Conservation (phyloP, 768 basidiomycete genomes). For the Phanerochaete sordida region DNA sequence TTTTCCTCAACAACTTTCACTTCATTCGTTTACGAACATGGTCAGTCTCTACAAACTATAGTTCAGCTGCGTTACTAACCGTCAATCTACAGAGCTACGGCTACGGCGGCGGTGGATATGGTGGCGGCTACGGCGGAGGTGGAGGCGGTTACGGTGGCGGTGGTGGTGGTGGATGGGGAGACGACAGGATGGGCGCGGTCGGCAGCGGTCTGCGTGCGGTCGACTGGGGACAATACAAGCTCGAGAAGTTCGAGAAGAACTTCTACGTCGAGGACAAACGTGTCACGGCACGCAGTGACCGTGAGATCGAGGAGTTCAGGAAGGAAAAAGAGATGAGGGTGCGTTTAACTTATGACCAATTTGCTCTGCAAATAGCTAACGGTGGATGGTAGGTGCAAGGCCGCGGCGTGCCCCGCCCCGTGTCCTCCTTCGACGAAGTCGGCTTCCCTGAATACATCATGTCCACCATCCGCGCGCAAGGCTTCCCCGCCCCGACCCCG, state of each 20-base stretch:
- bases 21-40: slow-evolving; percentile 21
- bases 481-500: slow-evolving; percentile 86
- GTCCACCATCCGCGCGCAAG: slow-evolving; percentile 89
- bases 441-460: slow-evolving; percentile 97
- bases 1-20: slow-evolving; percentile 10
- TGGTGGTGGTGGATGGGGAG: slow-evolving; percentile 50
- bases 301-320: slow-evolving; percentile 88
- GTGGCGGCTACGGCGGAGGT: slow-evolving; percentile 40
- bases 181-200: slow-evolving; percentile 77
- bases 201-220: slow-evolving; percentile 80
- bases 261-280: slow-evolving; percentile 92
- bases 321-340: slow-evolving; percentile 86
- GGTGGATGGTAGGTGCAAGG: slow-evolving; percentile 69
- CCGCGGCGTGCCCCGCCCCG: slow-evolving; percentile 80
- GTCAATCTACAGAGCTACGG: slow-evolving; percentile 20
- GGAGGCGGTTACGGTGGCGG: slow-evolving; percentile 49
- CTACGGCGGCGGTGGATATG: slow-evolving; percentile 34
- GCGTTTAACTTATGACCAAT: too few relatives aligned
- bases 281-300: slow-evolving; percentile 71
- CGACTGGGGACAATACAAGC: slow-evolving; percentile 75
- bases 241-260: slow-evolving; percentile 95
- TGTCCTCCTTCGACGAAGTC: slow-evolving; percentile 89
- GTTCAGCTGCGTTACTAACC: neutral
- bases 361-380: too few relatives aligned
- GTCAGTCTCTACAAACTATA: slow-evolving; percentile 10